These are phyloP conservation scores for Craspedostauros australis DNA, from an alignment of 108 stramenopile genomes.

Conservation along the genomic window DNA sequence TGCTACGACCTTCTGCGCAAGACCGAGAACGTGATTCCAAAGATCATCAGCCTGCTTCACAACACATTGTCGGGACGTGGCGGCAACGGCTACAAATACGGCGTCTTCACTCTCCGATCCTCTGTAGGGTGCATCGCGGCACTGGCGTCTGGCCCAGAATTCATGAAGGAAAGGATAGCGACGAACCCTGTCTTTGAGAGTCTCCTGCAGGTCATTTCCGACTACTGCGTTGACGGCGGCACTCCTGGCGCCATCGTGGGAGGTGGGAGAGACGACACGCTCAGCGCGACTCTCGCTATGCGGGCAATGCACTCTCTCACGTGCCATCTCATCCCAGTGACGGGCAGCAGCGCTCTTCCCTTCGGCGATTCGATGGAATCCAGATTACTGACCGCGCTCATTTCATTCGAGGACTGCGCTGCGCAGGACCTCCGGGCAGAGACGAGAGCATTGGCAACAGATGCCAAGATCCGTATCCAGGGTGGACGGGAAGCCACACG, in stretches of 20 bases:
- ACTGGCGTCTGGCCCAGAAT: constrained; percentile 83
- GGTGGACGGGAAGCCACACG: constrained; percentile 37
- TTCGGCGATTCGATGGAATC: constrained; percentile 80
- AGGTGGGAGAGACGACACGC: constrained; percentile 76
- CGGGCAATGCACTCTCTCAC: constrained; percentile 67
- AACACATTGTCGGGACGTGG: constrained; percentile 84
- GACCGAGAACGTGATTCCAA: constrained; percentile 89
- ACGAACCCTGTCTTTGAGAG: constrained; percentile 83
- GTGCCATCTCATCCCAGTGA: constrained; percentile 76
- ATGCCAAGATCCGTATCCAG: constrained; percentile 71
- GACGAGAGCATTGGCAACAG: constrained; percentile 57
- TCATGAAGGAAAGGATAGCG: constrained; percentile 88
- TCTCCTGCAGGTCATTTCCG: constrained; percentile 73
- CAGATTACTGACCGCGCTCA: constrained; percentile 63
- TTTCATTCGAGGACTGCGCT: constrained; percentile 49
- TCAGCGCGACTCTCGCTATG: constrained; percentile 81
- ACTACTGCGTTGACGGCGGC: constrained; percentile 89
- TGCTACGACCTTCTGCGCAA: constrained; percentile 84
- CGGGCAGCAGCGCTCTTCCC: constrained; percentile 66
- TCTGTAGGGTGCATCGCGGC: constrained; percentile 87
- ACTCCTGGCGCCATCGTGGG: constrained; percentile 86
- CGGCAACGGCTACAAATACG: constrained; percentile 89
- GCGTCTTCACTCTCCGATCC: constrained; percentile 83
- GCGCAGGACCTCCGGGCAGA: constrained; percentile 54
- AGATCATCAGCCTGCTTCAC: constrained; percentile 80